Base-by-base conservation (phyloP, 495 filamentous ascomycete genomes). In the Cercophora scortea region DNA sequence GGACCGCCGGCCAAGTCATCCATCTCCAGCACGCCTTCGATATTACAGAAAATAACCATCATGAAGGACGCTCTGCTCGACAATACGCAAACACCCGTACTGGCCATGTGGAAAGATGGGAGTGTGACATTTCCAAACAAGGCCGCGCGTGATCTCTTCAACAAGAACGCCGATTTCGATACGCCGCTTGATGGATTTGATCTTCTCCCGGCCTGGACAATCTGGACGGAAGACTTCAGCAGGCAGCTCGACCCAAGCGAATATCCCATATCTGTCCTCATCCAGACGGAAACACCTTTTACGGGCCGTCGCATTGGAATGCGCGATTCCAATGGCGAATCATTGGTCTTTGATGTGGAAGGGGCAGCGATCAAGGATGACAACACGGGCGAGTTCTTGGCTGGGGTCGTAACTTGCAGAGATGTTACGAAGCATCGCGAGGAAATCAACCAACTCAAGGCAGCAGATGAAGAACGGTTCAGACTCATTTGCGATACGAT, bases 61-160 rank as follows among this genome's bases (percentile, higher is more conserved):
- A 77, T 89, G 72, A 87, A 87, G 58, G 85, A 88, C 68, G 82
- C 82, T 10, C 74, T 88, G 32, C 66, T 88, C 6, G 82, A 88
- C 56, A 79, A 77, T 38, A 84, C 84, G 45, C 76, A 81, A 48
- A 78, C 84, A 42, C 84, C 85, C 8, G 79, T 86, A 15, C 71
- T 87, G 19, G 80, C 82, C 12, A 80, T 87, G 79, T 88, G 84
- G 85, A 79, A 81, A 55, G 86, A 89, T 56, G 78, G 79, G 38
- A 83, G 79, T 45, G 73, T 87, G 25, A 79, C 75, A 3, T 73
- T 86, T 44, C 76, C 81, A 12, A 89, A 89, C 55, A 75, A 70
- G 58, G 83, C 84, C 19, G 74, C 80, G 4, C 69, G 78, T 19
- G 62, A 71, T 9, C 68, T 88, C 4, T 73, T 81, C 51, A 61